These are phyloP conservation scores for Fusarium sp. DNA, from an alignment of 2,329 filamentous ascomycete genomes.

Conservation along the genomic window DNA sequence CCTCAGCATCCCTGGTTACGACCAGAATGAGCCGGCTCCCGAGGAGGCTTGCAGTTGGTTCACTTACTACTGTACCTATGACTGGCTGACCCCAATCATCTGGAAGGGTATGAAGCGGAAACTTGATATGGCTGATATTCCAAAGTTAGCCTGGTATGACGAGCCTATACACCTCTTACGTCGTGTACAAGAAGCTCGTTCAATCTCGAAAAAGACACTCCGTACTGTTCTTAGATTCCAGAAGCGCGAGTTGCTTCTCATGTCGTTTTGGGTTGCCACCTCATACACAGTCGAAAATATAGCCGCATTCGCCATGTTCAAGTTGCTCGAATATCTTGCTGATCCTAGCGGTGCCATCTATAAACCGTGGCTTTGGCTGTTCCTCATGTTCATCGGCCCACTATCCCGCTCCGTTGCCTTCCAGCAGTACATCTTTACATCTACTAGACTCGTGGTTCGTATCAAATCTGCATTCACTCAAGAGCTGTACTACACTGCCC, in stretches of 20 bases:
- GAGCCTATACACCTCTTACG: constrained; percentile 60
- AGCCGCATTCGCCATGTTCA: constrained; percentile 64
- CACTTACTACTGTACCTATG: constrained; percentile 61
- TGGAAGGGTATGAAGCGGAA: constrained; percentile 57
- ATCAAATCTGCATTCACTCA: constrained; percentile 66
- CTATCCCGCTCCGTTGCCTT: constrained; percentile 58
- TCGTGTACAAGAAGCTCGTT: constrained; percentile 55
- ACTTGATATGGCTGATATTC: constrained; percentile 59
- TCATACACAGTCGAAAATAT: constrained; percentile 59
- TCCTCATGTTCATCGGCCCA: constrained; percentile 63
- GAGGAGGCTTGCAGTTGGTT: constrained; percentile 66
- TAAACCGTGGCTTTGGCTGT: constrained; percentile 63
- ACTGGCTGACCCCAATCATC: constrained; percentile 61
- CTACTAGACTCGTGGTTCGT: constrained; percentile 65
- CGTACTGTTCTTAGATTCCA: constrained; percentile 58
- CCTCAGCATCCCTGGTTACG: constrained; percentile 51
- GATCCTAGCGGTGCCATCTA: constrained; percentile 56
- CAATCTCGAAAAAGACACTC: constrained; percentile 54
- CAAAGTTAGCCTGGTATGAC: constrained; percentile 64
- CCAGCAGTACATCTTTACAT: constrained; percentile 67
- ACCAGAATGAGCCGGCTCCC: constrained; percentile 54
- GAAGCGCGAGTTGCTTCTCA: constrained; percentile 53
- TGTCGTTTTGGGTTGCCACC: constrained; percentile 54
- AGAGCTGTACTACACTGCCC: constrained; percentile 65
- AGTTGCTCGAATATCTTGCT: constrained; percentile 62